Conservation (phyloP, 2,329 filamentous ascomycete species). For the Pyrenochaeta sp. region DNA sequence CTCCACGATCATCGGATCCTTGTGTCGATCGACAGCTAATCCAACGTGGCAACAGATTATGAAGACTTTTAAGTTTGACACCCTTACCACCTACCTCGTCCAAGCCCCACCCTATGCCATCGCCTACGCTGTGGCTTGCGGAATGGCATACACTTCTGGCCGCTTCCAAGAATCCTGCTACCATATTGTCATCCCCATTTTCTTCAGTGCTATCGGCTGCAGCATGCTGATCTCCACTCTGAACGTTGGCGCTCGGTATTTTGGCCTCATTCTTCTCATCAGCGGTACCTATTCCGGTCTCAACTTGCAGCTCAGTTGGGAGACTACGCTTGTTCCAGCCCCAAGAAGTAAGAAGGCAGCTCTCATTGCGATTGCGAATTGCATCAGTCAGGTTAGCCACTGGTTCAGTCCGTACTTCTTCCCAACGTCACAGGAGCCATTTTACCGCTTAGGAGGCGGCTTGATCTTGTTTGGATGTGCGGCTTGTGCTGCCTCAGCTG, state of each 20-base stretch:
- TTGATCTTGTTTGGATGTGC: conserved; percentile 39
- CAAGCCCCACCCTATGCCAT: conserved; percentile 53
- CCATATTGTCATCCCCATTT: conserved; percentile 36
- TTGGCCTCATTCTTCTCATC: conserved; percentile 40
- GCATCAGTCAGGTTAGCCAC: conserved; percentile 51
- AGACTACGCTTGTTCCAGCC: conserved; percentile 53
- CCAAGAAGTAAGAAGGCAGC: conserved; percentile 54
- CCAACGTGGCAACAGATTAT: conserved; percentile 17
- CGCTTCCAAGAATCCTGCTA: conserved; percentile 40
- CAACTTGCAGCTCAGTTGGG: conserved; percentile 55
- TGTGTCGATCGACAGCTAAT: not conserved
- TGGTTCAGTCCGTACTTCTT: conserved; percentile 57
- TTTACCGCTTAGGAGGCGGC: conserved; percentile 30
- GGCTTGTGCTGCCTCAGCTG: conserved; percentile 18
- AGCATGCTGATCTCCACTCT: conserved; percentile 39
- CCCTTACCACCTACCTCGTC: conserved; percentile 49
- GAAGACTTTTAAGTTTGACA: conserved; percentile 27
- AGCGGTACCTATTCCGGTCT: conserved; percentile 51
- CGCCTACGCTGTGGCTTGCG: conserved; percentile 34
- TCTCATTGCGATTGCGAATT: conserved; percentile 55
- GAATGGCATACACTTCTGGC: conserved; percentile 37
- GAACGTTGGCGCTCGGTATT: conserved; percentile 42
- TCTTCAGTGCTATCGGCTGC: conserved; percentile 30
- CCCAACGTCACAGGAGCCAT: conserved; percentile 31
- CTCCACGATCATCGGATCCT: not conserved